Conservation (phyloP, 768 basidiomycete genomes). For the Coprinopsis marcescibilis region DNA sequence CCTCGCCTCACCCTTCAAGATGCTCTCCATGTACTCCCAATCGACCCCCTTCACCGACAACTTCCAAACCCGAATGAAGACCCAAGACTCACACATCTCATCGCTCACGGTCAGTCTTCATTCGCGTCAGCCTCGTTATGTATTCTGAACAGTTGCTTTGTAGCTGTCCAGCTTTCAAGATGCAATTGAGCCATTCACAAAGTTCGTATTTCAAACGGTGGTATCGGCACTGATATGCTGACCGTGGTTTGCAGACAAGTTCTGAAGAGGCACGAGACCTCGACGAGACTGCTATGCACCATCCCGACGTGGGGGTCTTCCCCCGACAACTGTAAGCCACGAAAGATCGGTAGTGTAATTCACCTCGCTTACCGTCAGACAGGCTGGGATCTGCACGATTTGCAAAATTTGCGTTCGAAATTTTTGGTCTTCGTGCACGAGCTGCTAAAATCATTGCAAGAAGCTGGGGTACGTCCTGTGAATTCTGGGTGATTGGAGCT, state of each 20-base stretch:
- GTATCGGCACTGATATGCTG: background rate
- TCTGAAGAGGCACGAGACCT: constrained; percentile 36
- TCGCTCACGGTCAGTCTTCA: background rate
- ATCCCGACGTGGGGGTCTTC: constrained; percentile 62
- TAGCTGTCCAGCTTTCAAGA: constrained; percentile 50
- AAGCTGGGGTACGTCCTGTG: constrained; percentile 46
- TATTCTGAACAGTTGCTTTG: background rate
- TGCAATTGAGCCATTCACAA: constrained; percentile 57
- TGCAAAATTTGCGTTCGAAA: constrained; percentile 58
- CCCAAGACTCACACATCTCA: constrained; percentile 15
- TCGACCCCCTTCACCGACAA: constrained; percentile 10
- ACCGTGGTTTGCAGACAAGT: constrained; percentile 35
- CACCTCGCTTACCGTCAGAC: background rate
- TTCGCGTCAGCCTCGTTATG: background rate
- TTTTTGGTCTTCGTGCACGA: constrained; percentile 61
- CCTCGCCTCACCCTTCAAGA: constrained; percentile 7
- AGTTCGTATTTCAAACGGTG: constrained; percentile 32
- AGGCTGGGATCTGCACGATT: constrained; percentile 66
- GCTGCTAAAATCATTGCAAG: constrained; percentile 51
- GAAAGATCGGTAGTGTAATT: background rate
- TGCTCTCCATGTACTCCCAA: constrained; percentile 24
- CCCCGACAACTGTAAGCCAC: constrained; percentile 49
- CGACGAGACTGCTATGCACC: constrained; percentile 56
- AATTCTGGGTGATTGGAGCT: constrained; percentile 3
- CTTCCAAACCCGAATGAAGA: constrained; percentile 15